Conservation (phyloP, 2,329 filamentous ascomycete genomes). For the Trichophyton simii region DNA sequence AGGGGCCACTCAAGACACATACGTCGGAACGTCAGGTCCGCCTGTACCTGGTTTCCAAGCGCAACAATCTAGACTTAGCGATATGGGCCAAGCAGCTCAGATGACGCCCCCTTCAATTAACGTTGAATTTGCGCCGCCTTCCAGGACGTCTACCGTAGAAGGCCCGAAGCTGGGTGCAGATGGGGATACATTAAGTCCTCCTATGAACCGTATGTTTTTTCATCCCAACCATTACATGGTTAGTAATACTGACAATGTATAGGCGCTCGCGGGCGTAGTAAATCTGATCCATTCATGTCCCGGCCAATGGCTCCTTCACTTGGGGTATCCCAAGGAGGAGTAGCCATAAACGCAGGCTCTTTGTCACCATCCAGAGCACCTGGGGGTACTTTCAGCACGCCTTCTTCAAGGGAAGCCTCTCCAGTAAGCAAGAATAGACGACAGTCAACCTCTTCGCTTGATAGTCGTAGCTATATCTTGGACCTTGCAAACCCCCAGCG, state of each 20-base stretch:
- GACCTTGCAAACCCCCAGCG: constrained; percentile 81
- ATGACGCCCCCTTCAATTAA: constrained; percentile 93
- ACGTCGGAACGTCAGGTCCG: constrained; percentile 31
- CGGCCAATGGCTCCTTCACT: constrained; percentile 25
- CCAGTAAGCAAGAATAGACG: constrained; percentile 32
- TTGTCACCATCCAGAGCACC: constrained; percentile 31
- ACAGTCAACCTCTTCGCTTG: constrained; percentile 36
- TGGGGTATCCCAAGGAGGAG: constrained; percentile 20
- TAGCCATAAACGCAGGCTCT: constrained; percentile 25
- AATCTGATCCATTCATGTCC: constrained; percentile 44
- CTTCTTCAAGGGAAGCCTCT: constrained; percentile 34
- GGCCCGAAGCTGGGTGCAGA: constrained; percentile 52
- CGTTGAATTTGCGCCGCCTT: constrained; percentile 76
- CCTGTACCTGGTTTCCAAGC: constrained; percentile 37
- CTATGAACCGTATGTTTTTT: constrained; percentile 41
- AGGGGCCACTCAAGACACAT: constrained; percentile 34
- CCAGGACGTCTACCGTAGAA: constrained; percentile 54
- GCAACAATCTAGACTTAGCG: constrained; percentile 37
- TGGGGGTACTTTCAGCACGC: constrained; percentile 26
- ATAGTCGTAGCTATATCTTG: constrained; percentile 65
- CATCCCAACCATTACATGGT: constrained; percentile 9
- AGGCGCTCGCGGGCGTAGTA: constrained; percentile 45
- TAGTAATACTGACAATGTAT: constrained; percentile 9
- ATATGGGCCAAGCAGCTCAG: constrained; percentile 56
- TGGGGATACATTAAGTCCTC: constrained; percentile 71